Evolutionary conservation across 2,329 filamentous ascomycete genomes (phyloP).

Genomic region (Neonectria magnoliae): DNA sequence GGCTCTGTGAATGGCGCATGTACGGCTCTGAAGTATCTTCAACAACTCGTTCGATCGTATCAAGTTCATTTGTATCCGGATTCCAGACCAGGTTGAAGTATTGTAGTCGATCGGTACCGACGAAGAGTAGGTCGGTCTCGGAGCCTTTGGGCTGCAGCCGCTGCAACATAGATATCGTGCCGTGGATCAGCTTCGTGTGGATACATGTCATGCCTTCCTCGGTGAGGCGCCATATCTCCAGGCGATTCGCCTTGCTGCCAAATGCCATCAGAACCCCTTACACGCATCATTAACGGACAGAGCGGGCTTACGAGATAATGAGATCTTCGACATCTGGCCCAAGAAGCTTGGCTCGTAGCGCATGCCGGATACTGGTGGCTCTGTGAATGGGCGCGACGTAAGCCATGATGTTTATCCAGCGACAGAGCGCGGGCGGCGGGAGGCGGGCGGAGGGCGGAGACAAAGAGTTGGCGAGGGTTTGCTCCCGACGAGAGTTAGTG

Average conservation of each 20-base stretch:
- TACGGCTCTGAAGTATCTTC: conserved; percentile 66
- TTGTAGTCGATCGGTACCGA: conserved; percentile 88
- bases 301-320: conserved; percentile 79
- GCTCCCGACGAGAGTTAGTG: conserved; percentile 41
- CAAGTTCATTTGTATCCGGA: conserved; percentile 58
- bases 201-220: conserved; percentile 72
- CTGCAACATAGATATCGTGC: conserved; percentile 86
- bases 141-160: conserved; percentile 80
- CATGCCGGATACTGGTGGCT: conserved; percentile 91
- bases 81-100: conserved; percentile 95
- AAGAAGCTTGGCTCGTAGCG: conserved; percentile 81
- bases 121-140: conserved; percentile 84
- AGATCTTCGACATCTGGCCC: conserved; percentile 80
- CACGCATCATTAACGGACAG: conserved; percentile 24
- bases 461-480: conserved; percentile 20
- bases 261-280: conserved; percentile 42
- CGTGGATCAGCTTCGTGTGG: conserved; percentile 79
- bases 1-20: conserved; percentile 82
- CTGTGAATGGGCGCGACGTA: conserved; percentile 94
- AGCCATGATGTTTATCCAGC: conserved; percentile 70
- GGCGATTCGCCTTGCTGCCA: conserved; percentile 79
- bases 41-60: conserved; percentile 62
- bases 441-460: conserved; percentile 4
- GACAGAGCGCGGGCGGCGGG: not conserved
- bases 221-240: conserved; percentile 82